Base-by-base conservation (phyloP, 2,329 filamentous ascomycete genomes). In the Akanthomyces dipterigenus region DNA sequence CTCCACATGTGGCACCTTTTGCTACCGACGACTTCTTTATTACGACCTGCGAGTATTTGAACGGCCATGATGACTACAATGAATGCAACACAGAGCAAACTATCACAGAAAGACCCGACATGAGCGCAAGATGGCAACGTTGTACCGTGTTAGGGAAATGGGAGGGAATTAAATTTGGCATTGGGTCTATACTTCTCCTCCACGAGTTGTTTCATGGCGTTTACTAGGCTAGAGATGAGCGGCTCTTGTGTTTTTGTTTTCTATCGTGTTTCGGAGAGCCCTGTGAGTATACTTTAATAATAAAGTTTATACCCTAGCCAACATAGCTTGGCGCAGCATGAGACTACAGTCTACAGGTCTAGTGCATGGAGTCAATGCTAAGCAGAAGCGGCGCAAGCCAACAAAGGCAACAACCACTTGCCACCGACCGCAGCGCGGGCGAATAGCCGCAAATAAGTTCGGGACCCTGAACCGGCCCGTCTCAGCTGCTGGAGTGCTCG, bases 81-180 rank as follows among this genome's bases (percentile, higher is more conserved):
- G 51, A 60, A 55, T 55, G 59, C 59, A 61, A 55, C 51, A 61
- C 59, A 61, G 59, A 61, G 59, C 59, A 61, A 61, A 61, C 36
- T 61, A 60, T 60, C 48, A 60, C 56, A 60, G 56, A 53, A 60
- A 34, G 18, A 42, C 56, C 26, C 22, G 48, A 24, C 56, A 60
- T 48, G 56, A 60, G 42, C 42, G 48, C 40, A 38, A 45, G 24
- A 60, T 43, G 56, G 38, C 56, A 60, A 60, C 48, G 45, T 51
- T 60, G 48, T 58, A 49, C 26, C 55, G 56, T 60, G 56, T 53
- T n/a, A 24, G 20, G 56, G 56, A 28, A 42, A 53, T 53, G 34
- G 46, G 56, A 51, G 56, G 56, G 38, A 60, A 40, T 36, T 40
- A 45, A 59, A 24, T 38, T 24, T 50, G 56, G 56, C 46, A 43